Base-by-base conservation (phyloP, 129 eudicot species). In the Heracleum sosnowskyi region DNA sequence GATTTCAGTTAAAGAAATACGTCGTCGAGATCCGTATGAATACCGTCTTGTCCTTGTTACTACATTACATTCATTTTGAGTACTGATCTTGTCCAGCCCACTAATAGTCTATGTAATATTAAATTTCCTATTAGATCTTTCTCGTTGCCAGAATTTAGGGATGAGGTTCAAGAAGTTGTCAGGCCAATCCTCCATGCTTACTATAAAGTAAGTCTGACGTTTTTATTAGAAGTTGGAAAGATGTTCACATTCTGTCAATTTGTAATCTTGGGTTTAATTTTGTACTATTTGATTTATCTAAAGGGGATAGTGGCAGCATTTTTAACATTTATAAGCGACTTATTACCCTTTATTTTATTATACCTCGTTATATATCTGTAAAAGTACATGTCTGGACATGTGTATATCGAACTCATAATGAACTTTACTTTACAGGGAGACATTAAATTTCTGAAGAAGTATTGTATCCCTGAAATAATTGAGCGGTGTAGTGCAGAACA, bases 21-120 rank as follows among this genome's bases (percentile, higher is more conserved):
- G 97, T n/a, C 97, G 90, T 53, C 91, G 95, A 70, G 99, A 96
- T 80, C 99, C 95, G 99, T 96, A 88, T 73, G 97, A 82, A 77
- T 45, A 69, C 18, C 73, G 36, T 17, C 36, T 44, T 28, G 29
- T 47, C 28, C 33, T 49, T 55, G 40, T 31, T 46, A 26, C 16
- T 79, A 20, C 10, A 31, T 18, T 16, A 41, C 44, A 68, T 62
- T 24, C 26, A n/a, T 22, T 77, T 42, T 63, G 26, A 17, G 24
- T 64, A 2, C 47, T 49, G 15, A 9, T 47, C 33, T 39, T 69
- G 18, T n/a, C 37, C 63, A 45, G 28, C 53, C 22, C 24, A 34
- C 80, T 83, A 74, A 83, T 47, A 77, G 16, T 76, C 64, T 45
- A 24, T 3, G 5, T 40, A 40, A 80, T 35, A 10, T 63, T 11